These are phyloP conservation scores for Citrullus mucosospermus DNA, from an alignment of 306 rosid genomes.

Conservation along the genomic window DNA sequence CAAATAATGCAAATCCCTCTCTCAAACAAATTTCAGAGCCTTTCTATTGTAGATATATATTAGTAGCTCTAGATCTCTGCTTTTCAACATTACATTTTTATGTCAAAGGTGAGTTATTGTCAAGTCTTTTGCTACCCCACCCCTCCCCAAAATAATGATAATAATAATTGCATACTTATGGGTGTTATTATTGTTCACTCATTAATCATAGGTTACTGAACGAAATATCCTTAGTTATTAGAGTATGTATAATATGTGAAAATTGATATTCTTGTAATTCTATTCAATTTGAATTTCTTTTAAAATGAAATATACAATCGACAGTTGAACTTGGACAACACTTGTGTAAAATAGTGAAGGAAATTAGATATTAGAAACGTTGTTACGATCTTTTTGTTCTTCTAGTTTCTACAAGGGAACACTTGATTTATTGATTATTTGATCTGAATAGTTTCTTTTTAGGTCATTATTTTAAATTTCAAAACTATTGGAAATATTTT, in stretches of 20 bases:
- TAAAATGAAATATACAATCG: no score
- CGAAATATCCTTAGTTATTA: background rate
- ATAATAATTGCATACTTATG: background rate
- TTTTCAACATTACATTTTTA: background rate
- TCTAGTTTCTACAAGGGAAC: no score
- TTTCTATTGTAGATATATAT: background rate
- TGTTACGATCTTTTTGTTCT: no score
- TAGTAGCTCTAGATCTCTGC: background rate
- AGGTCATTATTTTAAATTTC: no score
- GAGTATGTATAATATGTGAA: background rate
- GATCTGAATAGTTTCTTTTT: no score
- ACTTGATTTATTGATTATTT: no score
- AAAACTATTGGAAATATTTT: no score
- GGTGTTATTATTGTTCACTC: background rate
- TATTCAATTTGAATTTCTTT: no score
- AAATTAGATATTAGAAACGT: no score
- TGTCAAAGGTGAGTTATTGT: background rate
- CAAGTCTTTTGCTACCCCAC: background rate
- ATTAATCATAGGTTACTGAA: background rate
- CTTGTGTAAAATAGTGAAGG: no score
- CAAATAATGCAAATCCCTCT: background rate
- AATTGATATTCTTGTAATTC: background rate
- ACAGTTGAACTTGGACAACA: no score
- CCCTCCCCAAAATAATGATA: no score
- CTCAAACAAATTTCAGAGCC: background rate